Conservation (phyloP, 2,329 filamentous ascomycete genomes). For the Penicillium sp. region DNA sequence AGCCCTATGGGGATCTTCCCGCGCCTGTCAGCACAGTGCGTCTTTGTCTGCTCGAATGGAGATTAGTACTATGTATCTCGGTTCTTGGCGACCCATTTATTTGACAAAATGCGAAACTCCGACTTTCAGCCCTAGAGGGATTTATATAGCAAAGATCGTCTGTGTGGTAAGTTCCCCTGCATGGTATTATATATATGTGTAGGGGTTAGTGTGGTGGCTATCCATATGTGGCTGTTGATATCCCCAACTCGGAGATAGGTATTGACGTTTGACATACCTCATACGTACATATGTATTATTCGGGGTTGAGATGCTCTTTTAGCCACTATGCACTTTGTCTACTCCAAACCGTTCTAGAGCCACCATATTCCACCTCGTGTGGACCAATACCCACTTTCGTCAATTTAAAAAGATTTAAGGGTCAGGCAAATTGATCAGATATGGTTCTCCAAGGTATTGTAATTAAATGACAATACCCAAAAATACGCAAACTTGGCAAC, state of each 20-base stretch:
- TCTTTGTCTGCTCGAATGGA: neutral
- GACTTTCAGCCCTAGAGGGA: neutral
- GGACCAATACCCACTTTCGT: neutral
- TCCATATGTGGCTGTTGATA: neutral
- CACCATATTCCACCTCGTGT: neutral
- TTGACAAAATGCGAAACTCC: neutral
- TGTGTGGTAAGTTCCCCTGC: neutral
- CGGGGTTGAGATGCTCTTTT: neutral
- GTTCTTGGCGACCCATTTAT: conserved; percentile 4
- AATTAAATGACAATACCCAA: neutral
- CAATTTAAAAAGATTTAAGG: neutral
- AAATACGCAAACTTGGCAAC: neutral
- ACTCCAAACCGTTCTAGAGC: neutral
- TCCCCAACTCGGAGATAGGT: neutral
- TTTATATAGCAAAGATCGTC: neutral
- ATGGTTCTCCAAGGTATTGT: neutral
- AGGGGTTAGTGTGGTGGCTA: neutral
- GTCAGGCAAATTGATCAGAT: conserved; percentile 1
- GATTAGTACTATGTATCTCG: no score
- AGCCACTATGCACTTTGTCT: neutral
- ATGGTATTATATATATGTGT: neutral
- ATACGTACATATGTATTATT: neutral
- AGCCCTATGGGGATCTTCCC: conserved; percentile 4
- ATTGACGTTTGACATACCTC: neutral
- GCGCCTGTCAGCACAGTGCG: neutral